Conservation (phyloP, 257 asterid species). For the Nicotiana knightiana region DNA sequence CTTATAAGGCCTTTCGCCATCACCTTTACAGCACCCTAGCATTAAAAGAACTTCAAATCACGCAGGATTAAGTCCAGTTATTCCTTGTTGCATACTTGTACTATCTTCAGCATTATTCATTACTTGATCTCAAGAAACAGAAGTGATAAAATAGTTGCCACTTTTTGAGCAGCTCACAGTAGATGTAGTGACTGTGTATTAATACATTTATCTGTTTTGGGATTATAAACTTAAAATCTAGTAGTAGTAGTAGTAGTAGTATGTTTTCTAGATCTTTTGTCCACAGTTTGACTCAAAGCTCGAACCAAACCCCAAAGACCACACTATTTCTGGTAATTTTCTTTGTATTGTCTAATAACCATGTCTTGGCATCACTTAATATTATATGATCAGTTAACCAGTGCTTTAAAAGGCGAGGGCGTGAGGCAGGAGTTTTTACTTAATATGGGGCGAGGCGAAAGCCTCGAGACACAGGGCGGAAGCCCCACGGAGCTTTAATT, state of each 20-base stretch:
- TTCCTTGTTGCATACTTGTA: not conserved
- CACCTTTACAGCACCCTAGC: conserved; percentile 90
- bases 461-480: too few species aligned
- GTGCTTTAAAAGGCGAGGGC: too few species aligned
- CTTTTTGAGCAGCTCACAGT: not conserved
- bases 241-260: too few species aligned
- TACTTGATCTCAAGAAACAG: not conserved
- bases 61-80: conserved; percentile 11
- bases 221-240: not conserved
- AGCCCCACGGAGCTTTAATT: too few species aligned
- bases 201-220: not conserved
- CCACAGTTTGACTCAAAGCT: not conserved
- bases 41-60: conserved; percentile 24
- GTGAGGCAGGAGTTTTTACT: too few species aligned
- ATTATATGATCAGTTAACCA: not conserved
- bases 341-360: not conserved
- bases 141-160: not conserved
- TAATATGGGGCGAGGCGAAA: too few species aligned
- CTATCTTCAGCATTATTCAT: not conserved
- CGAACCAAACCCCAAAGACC: not conserved
- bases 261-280: not conserved
- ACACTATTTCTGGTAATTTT: not conserved
- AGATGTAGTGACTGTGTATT: not conserved
- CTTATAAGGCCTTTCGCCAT: conserved; percentile 97
- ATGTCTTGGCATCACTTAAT: too few species aligned